Base-by-base conservation (phyloP, 371 early-diverging fungal genomes). In the Dinochytrium kinnereticum region DNA sequence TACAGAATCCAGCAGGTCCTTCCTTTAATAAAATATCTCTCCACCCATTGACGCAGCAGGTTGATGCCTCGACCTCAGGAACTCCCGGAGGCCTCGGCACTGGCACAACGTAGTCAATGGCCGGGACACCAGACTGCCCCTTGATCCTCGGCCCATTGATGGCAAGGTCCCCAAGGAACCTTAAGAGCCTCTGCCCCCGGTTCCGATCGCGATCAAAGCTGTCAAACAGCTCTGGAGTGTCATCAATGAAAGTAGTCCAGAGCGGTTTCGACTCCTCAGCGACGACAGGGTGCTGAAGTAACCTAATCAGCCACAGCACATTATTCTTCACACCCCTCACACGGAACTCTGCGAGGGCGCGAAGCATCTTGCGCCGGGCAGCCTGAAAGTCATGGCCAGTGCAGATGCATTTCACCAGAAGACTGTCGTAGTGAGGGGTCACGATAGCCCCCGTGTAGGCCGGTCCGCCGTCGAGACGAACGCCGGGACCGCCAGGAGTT, bases 191-290 rank as follows among this genome's bases (percentile, higher is more conserved):
- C 72, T 94, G 93, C 34, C 95, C 95, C 77, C 95, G 92, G 85
- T 94, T 94, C 70, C 90, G 26, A n/a, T 76, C 77, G 3, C 37
- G 2, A 17, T 74, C 73, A 50, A 44, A 70, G 30, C 64, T 71
- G 1, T 50, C 36, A 38, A 73, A 75, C 50, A 96, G 87, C 80
- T 92, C 91, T 1, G 95, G 96, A 0, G 96, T 92, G 76, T 96
- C 98, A 77, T 97, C 98, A 77, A 97, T 96, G 69, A 96, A 96
- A 17, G 98, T 97, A 24, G 98, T 97, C 97, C 97, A 97, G 74
- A 94, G 88, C 37, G 64, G 31, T 75, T 89, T 87, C 49, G 91
- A 74, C 44, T 71, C 74, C 30, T 30, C 24, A 0, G 44, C 70
- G 36, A 80, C 71, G 2, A 55, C 67, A 17, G 88, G 89, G 81